Base-by-base conservation (phyloP, 345 rosid species). In the Firmiana major region DNA sequence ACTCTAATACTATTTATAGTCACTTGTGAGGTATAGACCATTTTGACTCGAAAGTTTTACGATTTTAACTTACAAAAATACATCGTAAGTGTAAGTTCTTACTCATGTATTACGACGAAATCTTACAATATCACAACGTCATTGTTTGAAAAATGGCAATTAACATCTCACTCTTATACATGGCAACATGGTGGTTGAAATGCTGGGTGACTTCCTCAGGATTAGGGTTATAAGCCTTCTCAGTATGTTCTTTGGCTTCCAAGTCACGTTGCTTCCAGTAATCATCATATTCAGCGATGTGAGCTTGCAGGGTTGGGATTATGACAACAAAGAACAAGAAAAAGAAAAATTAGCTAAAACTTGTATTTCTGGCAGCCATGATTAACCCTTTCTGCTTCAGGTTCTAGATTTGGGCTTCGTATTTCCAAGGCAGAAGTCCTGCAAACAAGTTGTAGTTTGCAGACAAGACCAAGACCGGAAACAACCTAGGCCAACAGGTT, bases 181-280 rank as follows among this genome's bases (percentile, higher is more conserved):
- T 77, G 78, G 80, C 60, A 48, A 89, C 89, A 24, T 83, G 73
- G 1, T 26, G 19, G 73, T 90, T 88, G 65, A 91, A 78, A 22
- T 82, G 80, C 2, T 79, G 75, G 64, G 89, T 87, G 79, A 88
- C 82, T 45, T 79, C 83, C 57, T 74, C 71, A 24, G 98, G 98
- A n/a, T 85, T 80, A 2, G 91, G 87, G 55, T 77, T 53, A 40
- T 83, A 93, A 3, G 97, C 87, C 13, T 80, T 63, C 5, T 79
- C 46, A 42, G 85, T 63, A 17, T 79, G 79, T 11, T 84, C 71
- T 19, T 63, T 51, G 38, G 97, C 90, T 45, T 77, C 77, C 15
- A 74, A 74, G 22, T 87, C 89, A 16, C 82, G 80, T 57, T 68
- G 22, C 46, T 77, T 76, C 98, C 95, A 90, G 72, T 93, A 92